These are phyloP conservation scores for Nyctanthes arbortristis DNA, from an alignment of 257 asterid genomes.

Conservation along the genomic window DNA sequence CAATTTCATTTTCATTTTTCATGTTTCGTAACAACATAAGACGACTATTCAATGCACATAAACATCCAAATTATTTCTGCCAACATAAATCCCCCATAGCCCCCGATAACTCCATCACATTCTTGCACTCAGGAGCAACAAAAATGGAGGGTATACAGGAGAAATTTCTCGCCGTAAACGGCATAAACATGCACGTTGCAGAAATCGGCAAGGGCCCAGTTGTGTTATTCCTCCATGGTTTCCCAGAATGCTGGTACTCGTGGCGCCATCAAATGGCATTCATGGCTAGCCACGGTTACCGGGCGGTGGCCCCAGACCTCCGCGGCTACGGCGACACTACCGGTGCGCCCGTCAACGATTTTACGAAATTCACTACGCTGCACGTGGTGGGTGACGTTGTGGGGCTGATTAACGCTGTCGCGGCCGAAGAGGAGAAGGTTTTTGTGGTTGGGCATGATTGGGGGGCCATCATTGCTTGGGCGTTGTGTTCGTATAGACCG, in stretches of 20 bases:
- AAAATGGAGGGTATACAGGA: constrained; percentile 56
- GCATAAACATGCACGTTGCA: constrained; percentile 62
- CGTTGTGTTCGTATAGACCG: constrained; percentile 63
- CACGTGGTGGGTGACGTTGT: constrained; percentile 68
- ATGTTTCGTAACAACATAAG: background rate
- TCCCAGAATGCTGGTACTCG: constrained; percentile 85
- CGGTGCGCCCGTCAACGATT: constrained; percentile 45
- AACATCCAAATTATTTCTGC: background rate
- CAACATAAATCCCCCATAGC: background rate
- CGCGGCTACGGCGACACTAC: constrained; percentile 76
- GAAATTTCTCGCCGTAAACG: constrained; percentile 43
- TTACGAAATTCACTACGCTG: constrained; percentile 53
- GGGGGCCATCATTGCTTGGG: constrained; percentile 83
- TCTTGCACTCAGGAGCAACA: background rate
- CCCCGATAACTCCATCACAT: background rate
- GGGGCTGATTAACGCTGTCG: constrained; percentile 41
- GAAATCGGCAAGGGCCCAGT: constrained; percentile 67
- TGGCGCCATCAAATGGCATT: constrained; percentile 78
- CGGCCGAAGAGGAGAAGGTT: constrained; percentile 51
- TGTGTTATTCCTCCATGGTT: constrained; percentile 81
- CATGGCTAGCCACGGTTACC: constrained; percentile 60
- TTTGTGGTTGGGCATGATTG: constrained; percentile 85
- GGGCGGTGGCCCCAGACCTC: constrained; percentile 77
- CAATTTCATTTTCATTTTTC: background rate
- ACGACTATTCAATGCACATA: background rate